A percentile compares a stretch with the other conserved stretches of the same genome.
phyloP scores from a whole-genome alignment of 257 asterid species.

The Solanum chiquidenum region DNA sequence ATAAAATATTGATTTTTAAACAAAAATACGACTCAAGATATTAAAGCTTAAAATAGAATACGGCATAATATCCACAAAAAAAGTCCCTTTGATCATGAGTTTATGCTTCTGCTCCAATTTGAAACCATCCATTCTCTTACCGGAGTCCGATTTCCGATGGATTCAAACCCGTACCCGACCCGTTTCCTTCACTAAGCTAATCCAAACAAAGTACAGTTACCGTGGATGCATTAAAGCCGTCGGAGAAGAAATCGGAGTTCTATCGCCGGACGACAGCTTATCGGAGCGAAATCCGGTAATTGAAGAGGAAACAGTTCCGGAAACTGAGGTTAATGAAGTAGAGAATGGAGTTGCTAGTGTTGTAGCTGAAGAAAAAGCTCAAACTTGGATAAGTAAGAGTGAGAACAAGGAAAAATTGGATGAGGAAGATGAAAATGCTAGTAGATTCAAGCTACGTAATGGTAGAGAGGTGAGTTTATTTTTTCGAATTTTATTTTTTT shows the following conservation, averaged over 20 bases:
- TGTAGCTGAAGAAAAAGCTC: slow-evolving; percentile 22
- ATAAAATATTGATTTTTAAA: background rate
- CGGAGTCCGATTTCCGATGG: slow-evolving; percentile 24
- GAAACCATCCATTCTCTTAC: slow-evolving; percentile 34
- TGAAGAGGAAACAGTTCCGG: slow-evolving; percentile 22
- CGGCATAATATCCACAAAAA: background rate
- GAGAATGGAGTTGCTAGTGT: slow-evolving; percentile 13
- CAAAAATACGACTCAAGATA: background rate
- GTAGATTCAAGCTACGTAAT: slow-evolving; percentile 55
- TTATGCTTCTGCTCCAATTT: slow-evolving; percentile 41
- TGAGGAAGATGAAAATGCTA: slow-evolving; percentile 20
- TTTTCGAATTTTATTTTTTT: background rate
- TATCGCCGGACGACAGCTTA: slow-evolving; percentile 53
- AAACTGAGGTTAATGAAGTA: background rate
- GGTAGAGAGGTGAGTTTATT: slow-evolving; percentile 66
- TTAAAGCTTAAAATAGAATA: background rate
- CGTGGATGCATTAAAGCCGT: slow-evolving; percentile 15
- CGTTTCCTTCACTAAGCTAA: slow-evolving; percentile 11
- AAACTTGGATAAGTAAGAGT: slow-evolving; percentile 10
- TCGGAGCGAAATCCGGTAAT: slow-evolving; percentile 22
- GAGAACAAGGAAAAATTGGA: slow-evolving; percentile 12
- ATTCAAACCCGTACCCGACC: slow-evolving; percentile 29
- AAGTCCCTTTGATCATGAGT: slow-evolving; percentile 30
- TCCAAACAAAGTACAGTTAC: background rate
- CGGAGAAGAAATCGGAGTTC: slow-evolving; percentile 45